Conservation (phyloP, 2,329 filamentous ascomycete species). For the Purpureocillium takamizusanense region DNA sequence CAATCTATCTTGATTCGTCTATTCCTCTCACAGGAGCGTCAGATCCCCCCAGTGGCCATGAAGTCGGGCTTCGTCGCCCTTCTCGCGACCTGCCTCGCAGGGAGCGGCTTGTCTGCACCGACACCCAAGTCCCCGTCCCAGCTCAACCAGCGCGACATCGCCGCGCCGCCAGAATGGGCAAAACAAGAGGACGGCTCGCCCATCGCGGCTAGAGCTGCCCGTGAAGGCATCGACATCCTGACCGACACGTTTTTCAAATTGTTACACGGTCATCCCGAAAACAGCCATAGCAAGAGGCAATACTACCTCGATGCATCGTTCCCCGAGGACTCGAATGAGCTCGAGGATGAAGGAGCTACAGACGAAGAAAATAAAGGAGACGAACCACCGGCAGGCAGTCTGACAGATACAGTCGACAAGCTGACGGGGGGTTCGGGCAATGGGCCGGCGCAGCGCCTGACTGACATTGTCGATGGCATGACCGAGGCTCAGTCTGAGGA, state of each 20-base stretch:
- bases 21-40: too few species aligned
- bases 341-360: too few species aligned
- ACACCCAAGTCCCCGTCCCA: neutral
- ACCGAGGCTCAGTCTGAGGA: too few species aligned
- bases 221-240: neutral
- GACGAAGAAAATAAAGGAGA: neutral
- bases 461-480: too few species aligned
- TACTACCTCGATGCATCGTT: too few species aligned
- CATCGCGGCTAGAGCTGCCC: too few species aligned
- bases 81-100: conserved; percentile 1
- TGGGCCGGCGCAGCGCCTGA: too few species aligned
- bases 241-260: neutral
- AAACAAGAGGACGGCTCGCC: neutral
- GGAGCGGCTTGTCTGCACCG: conserved; percentile 3
- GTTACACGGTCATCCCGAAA: neutral
- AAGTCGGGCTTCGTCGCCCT: conserved; percentile 3
- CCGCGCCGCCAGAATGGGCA: neutral
- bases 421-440: too few species aligned
- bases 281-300: neutral
- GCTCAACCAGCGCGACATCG: neutral
- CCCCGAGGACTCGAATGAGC: too few species aligned
- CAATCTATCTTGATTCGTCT: neutral
- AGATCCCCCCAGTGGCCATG: neutral
- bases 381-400: too few species aligned
- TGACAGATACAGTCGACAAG: too few species aligned